Base-by-base conservation (phyloP, 768 basidiomycete genomes). In the Postia placenta region DNA sequence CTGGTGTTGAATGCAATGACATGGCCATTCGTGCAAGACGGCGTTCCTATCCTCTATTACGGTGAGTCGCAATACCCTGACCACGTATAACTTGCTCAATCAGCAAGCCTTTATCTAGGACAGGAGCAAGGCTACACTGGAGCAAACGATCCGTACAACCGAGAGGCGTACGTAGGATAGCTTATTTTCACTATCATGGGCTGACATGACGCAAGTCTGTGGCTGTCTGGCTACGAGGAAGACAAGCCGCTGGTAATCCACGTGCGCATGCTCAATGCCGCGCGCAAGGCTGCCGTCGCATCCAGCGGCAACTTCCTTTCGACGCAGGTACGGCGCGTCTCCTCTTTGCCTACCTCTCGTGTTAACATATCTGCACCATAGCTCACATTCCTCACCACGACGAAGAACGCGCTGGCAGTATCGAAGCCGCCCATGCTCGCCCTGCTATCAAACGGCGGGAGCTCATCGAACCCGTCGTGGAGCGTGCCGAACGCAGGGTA, bases 401-500 rank as follows among this genome's bases (percentile, higher is more conserved):
- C 68, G 26, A 51, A 66, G 3, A 66, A 70, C 44, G 64, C 70
- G 0, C 60, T 83, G 25, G 74, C 68, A 1, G 59, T 81, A 28
- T 79, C 69, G 33, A 83, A 83, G 55, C 70, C 73, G 0, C 80
- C 82, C 1, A 61, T 84, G 52, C 70, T 82, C 38, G 64, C 75
- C 5, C 72, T 83, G 27, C 59, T 83, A 52, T 76, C 81, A 3
- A 83, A 83, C 63, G 58, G 67, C 30, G 81, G 80, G 27, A 68
- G 59, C 45, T 51, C 59, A 40, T 65, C 67, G n/a, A 57, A 64
- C 12, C 59, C 61, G 22, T 61, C 51, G 22, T 81, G 78, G 78
- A 70, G 60, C 19, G 68, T 79, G 30, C 68, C 67, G 4, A 60
- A 64, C n/a, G 53, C 70, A 2, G 64, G 68, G 9, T 81, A 73